Evolutionary conservation across 371 early-diverging fungal genomes (phyloP), one percentile per base, ranked within the genome.

Genomic region (Blakeslea trispora): DNA sequence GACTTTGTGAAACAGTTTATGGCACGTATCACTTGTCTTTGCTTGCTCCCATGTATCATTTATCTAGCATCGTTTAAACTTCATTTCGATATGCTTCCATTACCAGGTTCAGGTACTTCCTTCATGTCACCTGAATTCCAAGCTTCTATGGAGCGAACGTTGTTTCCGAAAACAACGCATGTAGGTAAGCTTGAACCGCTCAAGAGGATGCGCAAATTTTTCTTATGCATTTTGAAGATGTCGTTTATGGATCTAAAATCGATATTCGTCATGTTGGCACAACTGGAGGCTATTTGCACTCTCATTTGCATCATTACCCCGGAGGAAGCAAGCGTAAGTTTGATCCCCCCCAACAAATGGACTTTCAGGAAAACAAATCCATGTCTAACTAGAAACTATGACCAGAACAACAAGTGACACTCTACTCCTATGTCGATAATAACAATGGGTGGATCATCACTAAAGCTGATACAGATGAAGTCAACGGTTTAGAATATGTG

Each of bases 81-180:
- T 8, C 99, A 99, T 69, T 98, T 96, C 62, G 61, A 67, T 18
- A 75, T 90, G 23, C 69, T 91, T 28, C 81, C 73, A 0, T 75
- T 81, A 23, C 80, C 86, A 51, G 98, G 98, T 2, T 84, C 94
- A 9, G 98, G 98, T 15, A 96, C 95, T 68, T 80, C 75, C 2
- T 94, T 92, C 75, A 95, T 95, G 91, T 87, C 88, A 47, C 77
- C 91, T 11, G 74, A 74, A 45, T 98, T 98, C 79, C 96, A 97
- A 67, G 83, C 87, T 44, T 87, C 89, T 39, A 77, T 98, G 11
- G 54, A 64, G 4, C 93, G 92, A 44, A 90, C 82, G 67, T 77
- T 82, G 14, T 79, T 91, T 69, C 66, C 70, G 4, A 81, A 80
- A 47, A 32, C 24, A 11, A 65, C 68, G 4, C 62, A 55, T 14